Evolutionary conservation across 108 stramenopile species (phyloP).

Genomic region (Nitzschia sp.): DNA sequence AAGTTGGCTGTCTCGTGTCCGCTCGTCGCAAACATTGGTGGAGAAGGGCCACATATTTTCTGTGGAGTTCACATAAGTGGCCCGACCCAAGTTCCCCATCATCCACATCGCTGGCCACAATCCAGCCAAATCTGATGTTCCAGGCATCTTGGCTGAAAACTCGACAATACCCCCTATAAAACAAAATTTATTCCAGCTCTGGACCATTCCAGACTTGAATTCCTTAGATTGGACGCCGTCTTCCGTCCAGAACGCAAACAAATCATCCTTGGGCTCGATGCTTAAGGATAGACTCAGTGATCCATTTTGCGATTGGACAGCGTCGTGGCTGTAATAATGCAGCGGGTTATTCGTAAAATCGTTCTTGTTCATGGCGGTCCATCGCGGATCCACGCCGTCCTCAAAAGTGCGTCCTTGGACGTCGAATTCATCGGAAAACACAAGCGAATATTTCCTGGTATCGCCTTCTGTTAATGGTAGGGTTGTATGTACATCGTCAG

Average conservation of each 20-base stretch:
- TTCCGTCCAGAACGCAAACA: background rate
- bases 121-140: slow-evolving; percentile 61
- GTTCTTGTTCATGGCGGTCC: slow-evolving; percentile 96
- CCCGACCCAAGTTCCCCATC: slow-evolving; percentile 82
- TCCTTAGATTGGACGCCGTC: slow-evolving; percentile 38
- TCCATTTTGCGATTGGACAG: slow-evolving; percentile 44
- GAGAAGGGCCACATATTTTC: slow-evolving; percentile 88
- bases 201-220: slow-evolving; percentile 78
- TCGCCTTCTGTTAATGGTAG: slow-evolving; percentile 36
- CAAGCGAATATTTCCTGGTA: slow-evolving; percentile 68
- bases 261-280: slow-evolving; percentile 10
- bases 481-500: slow-evolving; percentile 29
- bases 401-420: slow-evolving; percentile 69
- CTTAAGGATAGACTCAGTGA: background rate
- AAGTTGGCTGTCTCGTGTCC: slow-evolving; percentile 55
- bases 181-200: slow-evolving; percentile 93
- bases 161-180: slow-evolving; percentile 84
- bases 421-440: slow-evolving; percentile 96
- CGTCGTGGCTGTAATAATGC: slow-evolving; percentile 87
- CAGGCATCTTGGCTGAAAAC: slow-evolving; percentile 75
- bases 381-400: slow-evolving; percentile 93
- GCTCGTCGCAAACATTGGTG: slow-evolving; percentile 68
- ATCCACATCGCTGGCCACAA: slow-evolving; percentile 93
- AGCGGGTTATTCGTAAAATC: slow-evolving; percentile 97
- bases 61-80: slow-evolving; percentile 78